Percentiles rank a stretch among this genome's conserved stretches.
Evolutionary conservation across 306 rosid genomes (phyloP).

Genomic region (Ammopiptanthus mongolicus): DNA sequence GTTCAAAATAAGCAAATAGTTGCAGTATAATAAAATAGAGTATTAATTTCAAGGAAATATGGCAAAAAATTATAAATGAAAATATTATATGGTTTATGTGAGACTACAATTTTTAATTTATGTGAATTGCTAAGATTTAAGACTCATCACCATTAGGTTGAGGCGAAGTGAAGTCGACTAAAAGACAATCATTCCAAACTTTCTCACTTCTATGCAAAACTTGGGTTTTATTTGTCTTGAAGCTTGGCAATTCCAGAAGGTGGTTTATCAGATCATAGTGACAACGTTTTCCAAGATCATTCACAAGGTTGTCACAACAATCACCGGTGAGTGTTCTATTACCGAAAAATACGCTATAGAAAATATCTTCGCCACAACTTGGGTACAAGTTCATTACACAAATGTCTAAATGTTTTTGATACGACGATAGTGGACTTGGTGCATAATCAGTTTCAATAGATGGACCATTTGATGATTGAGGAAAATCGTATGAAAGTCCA

Average conservation of each 20-base stretch:
- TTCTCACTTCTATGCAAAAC: neutral
- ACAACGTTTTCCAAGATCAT: neutral
- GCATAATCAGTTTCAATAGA: neutral
- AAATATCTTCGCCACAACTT: too few relatives aligned
- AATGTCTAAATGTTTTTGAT: neutral
- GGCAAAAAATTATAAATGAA: neutral
- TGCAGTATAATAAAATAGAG: too few relatives aligned
- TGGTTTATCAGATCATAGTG: neutral
- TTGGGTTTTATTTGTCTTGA: neutral
- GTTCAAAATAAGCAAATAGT: too few relatives aligned
- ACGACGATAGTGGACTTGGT: neutral
- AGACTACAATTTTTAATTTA: neutral
- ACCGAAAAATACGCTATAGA: too few relatives aligned
- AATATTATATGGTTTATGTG: neutral
- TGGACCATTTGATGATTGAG: neutral
- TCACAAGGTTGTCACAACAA: neutral
- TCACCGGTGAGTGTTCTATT: neutral
- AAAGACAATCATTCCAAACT: neutral
- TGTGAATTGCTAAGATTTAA: neutral
- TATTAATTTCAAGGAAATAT: neutral
- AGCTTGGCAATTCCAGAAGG: neutral
- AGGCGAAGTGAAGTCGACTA: neutral
- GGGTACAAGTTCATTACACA: neutral
- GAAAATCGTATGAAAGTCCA: neutral
- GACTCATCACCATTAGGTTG: neutral